Evolutionary conservation across 106 monocot species (phyloP).

Genomic region (Iris macrosiphon): DNA sequence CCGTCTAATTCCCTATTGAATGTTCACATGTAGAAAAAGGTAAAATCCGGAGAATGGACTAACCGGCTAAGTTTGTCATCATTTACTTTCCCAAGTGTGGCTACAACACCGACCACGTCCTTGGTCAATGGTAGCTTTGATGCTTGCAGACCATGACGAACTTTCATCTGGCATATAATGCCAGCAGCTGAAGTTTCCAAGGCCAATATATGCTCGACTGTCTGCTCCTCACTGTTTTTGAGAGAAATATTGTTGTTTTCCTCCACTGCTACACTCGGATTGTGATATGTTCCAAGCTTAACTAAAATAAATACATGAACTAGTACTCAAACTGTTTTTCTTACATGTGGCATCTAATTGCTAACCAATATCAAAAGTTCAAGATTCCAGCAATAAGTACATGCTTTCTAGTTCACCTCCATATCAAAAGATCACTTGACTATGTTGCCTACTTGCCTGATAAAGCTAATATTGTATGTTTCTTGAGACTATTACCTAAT

Average conservation of each 20-base stretch:
- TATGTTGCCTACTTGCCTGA: too few relatives aligned
- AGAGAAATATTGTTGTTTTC: constrained; percentile 10
- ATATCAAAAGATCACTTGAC: too few relatives aligned
- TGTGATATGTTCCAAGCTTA: constrained; percentile 39
- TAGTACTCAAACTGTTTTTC: too few relatives aligned
- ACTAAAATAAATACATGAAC: constrained; percentile 11
- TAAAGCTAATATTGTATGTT: neutral
- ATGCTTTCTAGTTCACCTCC: too few relatives aligned
- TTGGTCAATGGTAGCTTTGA: constrained; percentile 42
- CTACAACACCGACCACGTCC: constrained; percentile 75
- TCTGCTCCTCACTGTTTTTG: constrained; percentile 36
- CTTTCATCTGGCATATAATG: constrained; percentile 56
- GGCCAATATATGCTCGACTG: constrained; percentile 37
- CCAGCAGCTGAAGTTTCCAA: constrained; percentile 61
- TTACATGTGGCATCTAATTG: neutral
- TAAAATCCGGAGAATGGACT: neutral
- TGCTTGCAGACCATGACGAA: constrained; percentile 25
- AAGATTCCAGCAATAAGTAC: too few relatives aligned
- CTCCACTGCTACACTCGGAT: constrained; percentile 22
- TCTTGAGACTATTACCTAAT: neutral
- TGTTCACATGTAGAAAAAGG: neutral
- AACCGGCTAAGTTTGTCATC: constrained; percentile 83
- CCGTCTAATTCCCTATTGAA: neutral
- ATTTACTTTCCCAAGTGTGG: constrained; percentile 65
- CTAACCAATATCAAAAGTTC: too few relatives aligned